Conservation (phyloP, 768 basidiomycete species). For the Boletus pseudo-olivaceus region DNA sequence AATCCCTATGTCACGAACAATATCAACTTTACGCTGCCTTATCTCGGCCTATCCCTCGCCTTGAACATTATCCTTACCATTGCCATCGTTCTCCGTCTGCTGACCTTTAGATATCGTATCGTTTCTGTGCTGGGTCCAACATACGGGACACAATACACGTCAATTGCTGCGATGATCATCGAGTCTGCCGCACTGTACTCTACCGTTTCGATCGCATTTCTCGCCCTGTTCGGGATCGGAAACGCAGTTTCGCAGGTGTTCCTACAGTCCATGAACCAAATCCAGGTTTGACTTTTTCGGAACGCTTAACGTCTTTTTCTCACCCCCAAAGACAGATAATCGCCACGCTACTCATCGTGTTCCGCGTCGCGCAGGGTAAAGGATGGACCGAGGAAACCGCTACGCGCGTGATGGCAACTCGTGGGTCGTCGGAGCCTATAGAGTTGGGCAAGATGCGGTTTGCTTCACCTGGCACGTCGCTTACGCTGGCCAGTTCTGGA, state of each 20-base stretch:
- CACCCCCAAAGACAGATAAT: background rate
- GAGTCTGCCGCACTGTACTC: constrained; percentile 35
- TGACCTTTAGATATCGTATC: constrained; percentile 14
- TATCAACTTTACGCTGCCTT: constrained; percentile 19
- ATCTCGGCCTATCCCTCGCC: constrained; percentile 25
- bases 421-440: background rate
- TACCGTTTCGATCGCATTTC: constrained; percentile 25
- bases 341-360: constrained; percentile 3
- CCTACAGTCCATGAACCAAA: constrained; percentile 26
- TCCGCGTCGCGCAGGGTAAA: constrained; percentile 6
- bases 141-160: constrained; percentile 28
- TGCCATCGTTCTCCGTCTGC: constrained; percentile 30
- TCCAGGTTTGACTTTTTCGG: constrained; percentile 20
- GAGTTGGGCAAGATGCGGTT: background rate
- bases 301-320: background rate
- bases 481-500: background rate
- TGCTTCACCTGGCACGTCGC: background rate
- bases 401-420: background rate
- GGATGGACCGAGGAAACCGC: constrained; percentile 3
- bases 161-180: constrained; percentile 32
- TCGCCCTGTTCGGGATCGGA: constrained; percentile 23
- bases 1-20: constrained; percentile 7
- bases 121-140: constrained; percentile 16
- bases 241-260: constrained; percentile 27
- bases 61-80: constrained; percentile 34